A percentile compares a stretch with the other conserved stretches of the same genome.
phyloP scores from a whole-genome alignment of 1,284 basidiomycete species.

The Tremellales sp. region DNA sequence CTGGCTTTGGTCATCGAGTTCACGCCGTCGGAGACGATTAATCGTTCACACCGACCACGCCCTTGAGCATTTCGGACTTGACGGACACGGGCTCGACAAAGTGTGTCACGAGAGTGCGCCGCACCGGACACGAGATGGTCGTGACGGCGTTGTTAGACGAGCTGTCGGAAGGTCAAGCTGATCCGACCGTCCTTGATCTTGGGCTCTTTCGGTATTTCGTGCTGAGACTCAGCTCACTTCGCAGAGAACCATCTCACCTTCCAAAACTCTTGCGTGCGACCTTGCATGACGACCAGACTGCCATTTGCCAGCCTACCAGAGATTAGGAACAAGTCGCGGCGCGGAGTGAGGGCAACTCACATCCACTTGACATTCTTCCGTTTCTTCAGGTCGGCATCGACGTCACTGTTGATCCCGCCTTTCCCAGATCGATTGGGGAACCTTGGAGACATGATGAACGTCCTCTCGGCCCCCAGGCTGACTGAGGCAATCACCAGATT shows the following conservation, averaged over 20 bases:
- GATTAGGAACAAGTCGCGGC: background rate
- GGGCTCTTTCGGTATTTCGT: slow-evolving; percentile 52
- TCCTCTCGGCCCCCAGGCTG: slow-evolving; percentile 52
- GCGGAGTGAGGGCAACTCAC: slow-evolving; percentile 18
- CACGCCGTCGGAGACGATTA: no score
- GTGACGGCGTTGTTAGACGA: slow-evolving; percentile 23
- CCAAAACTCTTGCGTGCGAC: slow-evolving; percentile 53
- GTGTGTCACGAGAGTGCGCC: no score
- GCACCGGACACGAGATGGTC: no score
- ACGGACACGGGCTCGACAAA: no score
- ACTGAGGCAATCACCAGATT: slow-evolving; percentile 54
- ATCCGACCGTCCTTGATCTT: slow-evolving; percentile 47
- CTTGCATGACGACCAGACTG: slow-evolving; percentile 56
- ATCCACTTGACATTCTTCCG: slow-evolving; percentile 36
- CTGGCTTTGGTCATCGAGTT: no score
- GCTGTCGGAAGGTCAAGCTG: slow-evolving; percentile 52
- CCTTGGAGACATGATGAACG: slow-evolving; percentile 53
- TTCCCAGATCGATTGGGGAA: slow-evolving; percentile 21
- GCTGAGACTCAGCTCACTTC: slow-evolving; percentile 38
- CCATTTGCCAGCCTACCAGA: slow-evolving; percentile 47
- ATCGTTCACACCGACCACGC: no score
- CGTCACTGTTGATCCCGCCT: background rate
- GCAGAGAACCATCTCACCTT: slow-evolving; percentile 41
- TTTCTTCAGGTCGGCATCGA: slow-evolving; percentile 12
- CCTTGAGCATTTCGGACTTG: no score